Base-by-base conservation (phyloP, 345 rosid species). In the Viola odorata region DNA sequence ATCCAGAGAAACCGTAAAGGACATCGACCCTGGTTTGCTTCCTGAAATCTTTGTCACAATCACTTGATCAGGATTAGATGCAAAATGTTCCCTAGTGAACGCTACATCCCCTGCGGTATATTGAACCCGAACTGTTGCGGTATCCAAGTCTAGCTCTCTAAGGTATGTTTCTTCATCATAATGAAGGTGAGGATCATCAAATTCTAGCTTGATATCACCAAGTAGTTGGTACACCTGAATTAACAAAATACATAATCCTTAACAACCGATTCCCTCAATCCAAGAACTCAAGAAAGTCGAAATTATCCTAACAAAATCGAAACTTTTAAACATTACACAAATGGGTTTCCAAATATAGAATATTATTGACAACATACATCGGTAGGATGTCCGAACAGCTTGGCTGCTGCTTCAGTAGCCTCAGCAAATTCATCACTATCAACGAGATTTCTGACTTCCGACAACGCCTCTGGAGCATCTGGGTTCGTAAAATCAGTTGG, bases 91-190 rank as follows among this genome's bases (percentile, higher is more conserved):
- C 66, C 95, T 75, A 0, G 76, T 81, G 57, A 64, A 87, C 37
- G 77, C 81, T 49, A 82, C 81, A 65, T 62, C 71, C 45, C 80
- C 91, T 14, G 77, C 96, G 4, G 80, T 66, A 71, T 89, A 89
- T 41, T 75, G 79, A 53, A 87, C 80, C 65, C 63, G 76, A 39
- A 82, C 86, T 7, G 91, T 79, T 51, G 96, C 92, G 44, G 86
- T 84, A 68, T 85, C 85, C 69, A 91, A 84, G 73, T 91, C 92
- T 4, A 91, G 88, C 75, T 91, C 96, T 73, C 96, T 84, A 37
- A 17, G 64, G 52, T 91, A 91, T n/a, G 92, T 82, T 40, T 68
- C 81, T 68, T 82, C 77, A 37, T 58, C 71, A 82, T 82, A 84
- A 55, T 47, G 51, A 60, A 71, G 79, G 78, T 85, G 96, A 0